phyloP scores from a whole-genome alignment of 352 stramenopile genomes.

The Globisporangium okanoganense region DNA sequence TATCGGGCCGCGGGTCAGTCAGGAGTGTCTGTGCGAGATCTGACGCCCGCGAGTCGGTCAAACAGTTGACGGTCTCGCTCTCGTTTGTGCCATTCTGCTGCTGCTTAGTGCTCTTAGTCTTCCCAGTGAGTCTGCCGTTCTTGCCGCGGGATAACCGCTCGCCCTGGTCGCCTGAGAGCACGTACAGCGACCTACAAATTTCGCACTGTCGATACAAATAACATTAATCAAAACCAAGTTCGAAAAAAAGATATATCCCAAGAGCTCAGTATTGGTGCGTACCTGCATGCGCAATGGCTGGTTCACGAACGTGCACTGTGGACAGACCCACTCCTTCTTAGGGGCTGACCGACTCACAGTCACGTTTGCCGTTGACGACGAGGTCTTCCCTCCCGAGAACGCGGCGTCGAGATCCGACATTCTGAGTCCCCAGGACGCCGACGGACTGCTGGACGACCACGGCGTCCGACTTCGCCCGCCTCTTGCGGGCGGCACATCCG shows the following conservation, averaged over 20 bases:
- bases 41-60: background rate
- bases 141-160: background rate
- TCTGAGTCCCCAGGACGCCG: constrained; percentile 39
- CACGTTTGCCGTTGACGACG: constrained; percentile 11
- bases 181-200: constrained; percentile 44
- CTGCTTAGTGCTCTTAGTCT: background rate
- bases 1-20: background rate
- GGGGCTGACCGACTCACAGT: constrained; percentile 24
- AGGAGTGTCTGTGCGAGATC: background rate
- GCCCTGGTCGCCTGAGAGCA: background rate
- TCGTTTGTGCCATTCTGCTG: background rate
- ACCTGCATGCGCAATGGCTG: constrained; percentile 50
- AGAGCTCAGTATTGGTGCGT: constrained; percentile 10
- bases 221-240: constrained; percentile 7
- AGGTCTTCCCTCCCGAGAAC: constrained; percentile 34
- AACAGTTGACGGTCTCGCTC: background rate
- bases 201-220: constrained; percentile 24
- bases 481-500: constrained; percentile 25
- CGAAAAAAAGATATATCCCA: background rate
- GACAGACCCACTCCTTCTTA: constrained; percentile 51
- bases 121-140: background rate
- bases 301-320: constrained; percentile 70
- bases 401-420: constrained; percentile 56
- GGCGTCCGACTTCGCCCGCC: constrained; percentile 29
- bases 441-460: constrained; percentile 29